A percentile compares a stretch with the other conserved stretches of the same genome.
Conservation (phyloP, 768 basidiomycete species). For the Infundibulicybe gibba region DNA sequence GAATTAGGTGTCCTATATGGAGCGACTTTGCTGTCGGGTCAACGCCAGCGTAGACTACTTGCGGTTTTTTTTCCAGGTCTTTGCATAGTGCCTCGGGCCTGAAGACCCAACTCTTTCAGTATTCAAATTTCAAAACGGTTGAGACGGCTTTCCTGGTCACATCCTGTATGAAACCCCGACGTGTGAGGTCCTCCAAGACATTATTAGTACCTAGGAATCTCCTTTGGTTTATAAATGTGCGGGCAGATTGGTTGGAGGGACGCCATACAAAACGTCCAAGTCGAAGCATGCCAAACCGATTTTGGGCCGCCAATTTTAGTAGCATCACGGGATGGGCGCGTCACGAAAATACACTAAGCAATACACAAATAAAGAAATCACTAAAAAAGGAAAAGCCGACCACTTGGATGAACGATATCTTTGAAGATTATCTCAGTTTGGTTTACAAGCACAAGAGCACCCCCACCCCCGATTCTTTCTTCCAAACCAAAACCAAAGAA, state of each 20-base stretch:
- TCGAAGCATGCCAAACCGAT: background rate
- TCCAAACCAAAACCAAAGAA: no score
- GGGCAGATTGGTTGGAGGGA: slow-evolving; percentile 2
- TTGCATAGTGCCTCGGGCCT: slow-evolving; percentile 39
- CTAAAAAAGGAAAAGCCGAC: no score
- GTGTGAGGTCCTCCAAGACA: slow-evolving; percentile 38
- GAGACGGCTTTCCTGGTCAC: slow-evolving; percentile 31
- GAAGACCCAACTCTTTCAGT: background rate
- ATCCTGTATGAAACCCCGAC: slow-evolving; percentile 46
- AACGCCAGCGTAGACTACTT: slow-evolving; percentile 80
- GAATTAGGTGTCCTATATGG: slow-evolving; percentile 92
- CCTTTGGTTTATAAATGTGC: background rate
- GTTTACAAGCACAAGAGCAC: no score
- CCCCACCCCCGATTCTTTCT: no score
- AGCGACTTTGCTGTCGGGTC: slow-evolving; percentile 90
- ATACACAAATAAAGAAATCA: no score
- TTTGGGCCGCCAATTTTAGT: no score
- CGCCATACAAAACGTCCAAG: no score
- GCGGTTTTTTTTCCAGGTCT: slow-evolving; percentile 32
- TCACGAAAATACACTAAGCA: no score
- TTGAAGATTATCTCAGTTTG: no score
- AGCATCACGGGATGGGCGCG: no score
- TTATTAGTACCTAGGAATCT: slow-evolving; percentile 6
- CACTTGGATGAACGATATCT: no score
- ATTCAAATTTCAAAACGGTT: no score